Base-by-base conservation (phyloP, 1,139 yeast genomes). In the Candida sp. region DNA sequence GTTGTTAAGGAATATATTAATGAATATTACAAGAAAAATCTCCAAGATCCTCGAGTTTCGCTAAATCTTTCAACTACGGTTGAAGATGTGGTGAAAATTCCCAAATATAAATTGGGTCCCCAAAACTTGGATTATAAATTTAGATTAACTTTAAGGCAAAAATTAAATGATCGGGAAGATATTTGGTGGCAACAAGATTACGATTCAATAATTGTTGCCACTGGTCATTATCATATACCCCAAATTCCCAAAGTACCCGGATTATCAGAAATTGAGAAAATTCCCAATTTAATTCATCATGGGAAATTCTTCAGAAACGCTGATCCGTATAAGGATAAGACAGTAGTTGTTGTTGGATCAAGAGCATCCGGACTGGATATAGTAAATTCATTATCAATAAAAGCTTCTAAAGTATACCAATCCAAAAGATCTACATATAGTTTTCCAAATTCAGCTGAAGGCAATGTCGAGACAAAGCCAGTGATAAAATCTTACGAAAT, bases 321-420 rank as follows among this genome's bases (percentile, higher is more conserved):
- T 1, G 54, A 52, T 1, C 51, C 48, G 3, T 72, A 66, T 45
- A 50, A 54, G 33, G 64, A 57, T 40, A 58, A 70, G 49, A 59
- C 53, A 0, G 66, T 70, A 6, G 44, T 74, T 1, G 68, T 73
- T 9, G 60, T 74, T 35, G 79, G 79, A 0, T 68, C 76, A 1
- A 56, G 77, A 38, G 70, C 78, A 1, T 70, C 75, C 4, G 78
- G 77, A 2, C 65, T 69, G 5, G 79, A 74, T 49, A 59, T 73
- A 45, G 61, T 64, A 2, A 55, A 58, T 41, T 58, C 56, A 22
- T 48, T 66, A 4, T 58, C 66, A 3, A 53, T 54, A 15, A 45
- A 50, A 21, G 66, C 64, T 8, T 48, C 52, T 2, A 42, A 35
- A 1, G 69, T 66, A 4, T 57, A 58, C 46, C 70, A 66, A 48